A percentile compares a stretch with the other conserved stretches of the same genome.
Evolutionary conservation across 768 basidiomycete genomes (phyloP).

Genomic region (Pulveroboletus sp.): DNA sequence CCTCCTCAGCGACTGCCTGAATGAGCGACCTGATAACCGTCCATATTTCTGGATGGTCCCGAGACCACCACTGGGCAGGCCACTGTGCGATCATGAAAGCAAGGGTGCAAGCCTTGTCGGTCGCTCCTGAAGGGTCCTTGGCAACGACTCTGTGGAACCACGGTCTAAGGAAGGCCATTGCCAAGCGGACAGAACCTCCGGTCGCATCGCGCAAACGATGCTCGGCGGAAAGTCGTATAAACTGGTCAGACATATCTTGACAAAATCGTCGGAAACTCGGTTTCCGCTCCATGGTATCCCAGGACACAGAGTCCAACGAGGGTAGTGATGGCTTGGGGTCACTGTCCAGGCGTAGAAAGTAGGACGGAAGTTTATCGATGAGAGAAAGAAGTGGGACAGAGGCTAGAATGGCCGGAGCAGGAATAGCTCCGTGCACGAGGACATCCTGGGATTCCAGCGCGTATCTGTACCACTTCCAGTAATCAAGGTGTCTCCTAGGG

Average conservation of each 20-base stretch:
- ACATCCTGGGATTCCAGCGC: slow-evolving; percentile 74
- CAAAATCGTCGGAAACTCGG: slow-evolving; percentile 67
- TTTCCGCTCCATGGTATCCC: slow-evolving; percentile 59
- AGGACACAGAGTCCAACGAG: slow-evolving; percentile 37
- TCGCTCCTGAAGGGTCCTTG: slow-evolving; percentile 36
- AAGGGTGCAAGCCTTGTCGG: slow-evolving; percentile 37
- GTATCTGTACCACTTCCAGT: slow-evolving; percentile 75
- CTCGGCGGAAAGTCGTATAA: slow-evolving; percentile 51
- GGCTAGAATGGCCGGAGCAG: slow-evolving; percentile 57
- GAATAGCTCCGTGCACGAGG: slow-evolving; percentile 65
- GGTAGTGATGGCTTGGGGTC: slow-evolving; percentile 26
- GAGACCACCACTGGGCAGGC: slow-evolving; percentile 66
- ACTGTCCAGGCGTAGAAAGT: slow-evolving; percentile 45
- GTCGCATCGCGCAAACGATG: slow-evolving; percentile 62
- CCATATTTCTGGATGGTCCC: slow-evolving; percentile 58
- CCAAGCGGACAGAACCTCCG: slow-evolving; percentile 60
- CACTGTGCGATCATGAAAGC: slow-evolving; percentile 54
- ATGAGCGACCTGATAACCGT: slow-evolving; percentile 55
- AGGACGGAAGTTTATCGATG: slow-evolving; percentile 66
- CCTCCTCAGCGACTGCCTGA: slow-evolving; percentile 60
- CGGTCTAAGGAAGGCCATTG: slow-evolving; percentile 60
- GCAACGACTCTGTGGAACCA: slow-evolving; percentile 57
- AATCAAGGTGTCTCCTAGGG: slow-evolving; percentile 51
- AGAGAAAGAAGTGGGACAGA: slow-evolving; percentile 65
- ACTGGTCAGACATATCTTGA: slow-evolving; percentile 60